Percentiles rank a stretch among this genome's conserved stretches.
These are phyloP conservation scores for Alternaria postmessia DNA, from an alignment of 2,329 filamentous ascomycete genomes.

Conservation along the genomic window DNA sequence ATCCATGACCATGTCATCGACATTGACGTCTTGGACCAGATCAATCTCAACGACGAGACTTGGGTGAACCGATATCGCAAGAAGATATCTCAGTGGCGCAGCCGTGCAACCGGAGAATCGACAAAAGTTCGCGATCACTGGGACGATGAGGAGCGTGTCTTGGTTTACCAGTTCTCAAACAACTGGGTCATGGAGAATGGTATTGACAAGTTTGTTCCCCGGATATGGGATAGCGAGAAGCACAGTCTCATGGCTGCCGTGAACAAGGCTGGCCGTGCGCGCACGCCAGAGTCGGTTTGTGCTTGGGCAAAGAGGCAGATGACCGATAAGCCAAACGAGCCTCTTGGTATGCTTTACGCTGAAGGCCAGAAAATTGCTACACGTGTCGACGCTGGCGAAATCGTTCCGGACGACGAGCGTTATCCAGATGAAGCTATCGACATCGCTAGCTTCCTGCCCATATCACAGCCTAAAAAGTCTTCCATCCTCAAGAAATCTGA, in stretches of 20 bases:
- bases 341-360: not conserved
- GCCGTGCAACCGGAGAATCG: not conserved
- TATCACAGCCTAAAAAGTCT: not conserved
- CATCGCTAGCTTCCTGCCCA: not conserved
- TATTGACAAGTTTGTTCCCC: not conserved
- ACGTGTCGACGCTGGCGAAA: not conserved
- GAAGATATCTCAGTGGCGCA: slow-evolving; percentile 1
- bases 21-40: not conserved
- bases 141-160: not conserved
- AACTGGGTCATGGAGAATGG: not conserved
- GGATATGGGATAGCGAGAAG: not conserved
- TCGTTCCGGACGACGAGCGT: not conserved
- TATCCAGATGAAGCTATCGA: not conserved
- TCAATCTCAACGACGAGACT: not conserved
- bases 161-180: not conserved
- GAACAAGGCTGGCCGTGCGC: not conserved
- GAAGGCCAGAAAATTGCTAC: not conserved
- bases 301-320: slow-evolving; percentile 2
- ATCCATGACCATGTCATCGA: not conserved
- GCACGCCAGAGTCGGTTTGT: not conserved
- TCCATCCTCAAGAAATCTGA: no score
- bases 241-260: not conserved
- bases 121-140: not conserved
- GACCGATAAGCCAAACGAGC: not conserved
- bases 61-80: not conserved